Conservation (phyloP, 1,139 yeast genomes). For the Schwanniomyces etchellsii region DNA sequence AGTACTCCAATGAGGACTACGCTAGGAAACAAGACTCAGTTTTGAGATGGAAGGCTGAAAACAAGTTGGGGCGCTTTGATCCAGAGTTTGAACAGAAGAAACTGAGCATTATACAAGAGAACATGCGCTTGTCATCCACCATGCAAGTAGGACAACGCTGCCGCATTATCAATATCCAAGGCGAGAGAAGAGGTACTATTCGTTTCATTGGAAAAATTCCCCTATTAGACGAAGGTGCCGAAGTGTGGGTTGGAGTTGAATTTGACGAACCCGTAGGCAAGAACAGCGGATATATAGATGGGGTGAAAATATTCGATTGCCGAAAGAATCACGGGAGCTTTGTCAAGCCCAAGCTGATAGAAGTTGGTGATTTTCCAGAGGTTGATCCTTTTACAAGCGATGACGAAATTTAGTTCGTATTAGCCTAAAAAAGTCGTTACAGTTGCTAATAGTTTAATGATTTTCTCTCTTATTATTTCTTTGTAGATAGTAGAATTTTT, state of each 20-base stretch:
- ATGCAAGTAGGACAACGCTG: slow-evolving; percentile 34
- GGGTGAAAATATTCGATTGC: slow-evolving; percentile 28
- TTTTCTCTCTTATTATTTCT: too few species aligned
- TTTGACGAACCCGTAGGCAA: slow-evolving; percentile 48
- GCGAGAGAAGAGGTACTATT: slow-evolving; percentile 64
- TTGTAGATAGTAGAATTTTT: too few species aligned
- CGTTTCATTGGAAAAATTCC: slow-evolving; percentile 63
- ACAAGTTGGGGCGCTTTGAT: slow-evolving; percentile 68
- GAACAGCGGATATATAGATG: slow-evolving; percentile 36
- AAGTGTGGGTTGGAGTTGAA: slow-evolving; percentile 44
- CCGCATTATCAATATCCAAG: slow-evolving; percentile 36
- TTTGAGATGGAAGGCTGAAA: slow-evolving; percentile 65
- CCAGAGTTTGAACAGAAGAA: slow-evolving; percentile 38
- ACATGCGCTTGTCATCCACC: slow-evolving; percentile 11
- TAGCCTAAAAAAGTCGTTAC: too few species aligned
- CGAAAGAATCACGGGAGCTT: slow-evolving; percentile 43
- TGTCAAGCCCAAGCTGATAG: slow-evolving; percentile 43
- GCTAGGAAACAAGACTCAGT: slow-evolving; percentile 57
- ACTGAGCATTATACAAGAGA: slow-evolving; percentile 11
- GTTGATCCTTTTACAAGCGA: slow-evolving; percentile 35
- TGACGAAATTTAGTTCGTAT: slow-evolving; percentile 14
- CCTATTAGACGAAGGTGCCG: slow-evolving; percentile 45
- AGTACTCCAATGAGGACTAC: slow-evolving; percentile 65
- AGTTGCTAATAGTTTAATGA: too few species aligned
- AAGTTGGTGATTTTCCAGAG: slow-evolving; percentile 50